Evolutionary conservation across 164 flowering plant genomes (phyloP), one percentile per base, ranked within the genome.

Genomic region (Vitis riparia): DNA sequence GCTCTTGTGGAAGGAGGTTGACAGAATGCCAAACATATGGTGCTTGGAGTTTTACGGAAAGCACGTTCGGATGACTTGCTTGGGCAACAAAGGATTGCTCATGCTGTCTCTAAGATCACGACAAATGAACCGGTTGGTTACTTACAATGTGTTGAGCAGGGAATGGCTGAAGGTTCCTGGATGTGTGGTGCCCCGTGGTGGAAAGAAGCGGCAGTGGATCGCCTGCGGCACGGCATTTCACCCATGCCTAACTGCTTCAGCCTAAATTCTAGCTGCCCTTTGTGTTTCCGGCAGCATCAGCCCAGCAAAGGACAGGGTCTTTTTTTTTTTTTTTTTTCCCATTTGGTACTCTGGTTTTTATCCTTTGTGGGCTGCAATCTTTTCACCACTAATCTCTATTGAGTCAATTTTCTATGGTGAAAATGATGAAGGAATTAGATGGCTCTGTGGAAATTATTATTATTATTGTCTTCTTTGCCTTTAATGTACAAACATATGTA

Each of bases 1-100:
- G 30, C 93, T 93, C 71, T 86, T 93, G 85, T 95, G 99, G 99
- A 95, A 93, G 96, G 99, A 95, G 99, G 99, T 93, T 84, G 99
- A 95, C 98, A 95, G 99, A 95, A 95, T 95, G 99, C 99, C 99
- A 95, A 95, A 95, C 69, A 68, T 88, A 68, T 88, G 88, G 98
- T 93, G 99, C 99, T 90, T 95, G 80, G 99, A 95, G 53, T 93
- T 95, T 85, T 95, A 95, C 51, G 99, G 98, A 61, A 95, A 95
- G 99, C 93, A 90, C 88, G 87, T 95, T 29, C 77, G 89, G 51
- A 95, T 95, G 99, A 87, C 87, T 79, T 91, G 98, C 84, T 75
- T 95, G 89, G 99, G 97, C 69, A 95, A 95, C 86, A 91, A 79
- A 70, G 96, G 91, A 62, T 77, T 95, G 85, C 84, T 95, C 79